A percentile compares a stretch with the other conserved stretches of the same genome.
Evolutionary conservation across 176 grass and related monocot genomes (phyloP).

Genomic region (Triticum turgidum): DNA sequence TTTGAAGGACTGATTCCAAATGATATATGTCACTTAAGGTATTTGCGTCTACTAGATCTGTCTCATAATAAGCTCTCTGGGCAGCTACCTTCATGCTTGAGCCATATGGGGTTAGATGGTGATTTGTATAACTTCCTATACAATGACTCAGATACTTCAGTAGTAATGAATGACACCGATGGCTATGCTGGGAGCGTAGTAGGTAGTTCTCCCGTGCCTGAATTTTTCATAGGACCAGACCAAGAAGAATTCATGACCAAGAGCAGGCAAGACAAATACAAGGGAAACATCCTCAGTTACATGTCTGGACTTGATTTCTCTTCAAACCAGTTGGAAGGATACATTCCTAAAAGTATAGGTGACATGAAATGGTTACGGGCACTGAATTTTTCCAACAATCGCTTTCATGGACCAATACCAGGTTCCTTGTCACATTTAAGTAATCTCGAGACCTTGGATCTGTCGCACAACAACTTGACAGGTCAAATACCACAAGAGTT

Average conservation of each 20-base stretch:
- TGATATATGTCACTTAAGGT: slow-evolving; percentile 7
- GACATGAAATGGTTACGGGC: slow-evolving; percentile 29
- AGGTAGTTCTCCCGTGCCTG: too few relatives aligned
- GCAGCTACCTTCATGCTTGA: slow-evolving; percentile 31
- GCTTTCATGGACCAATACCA: slow-evolving; percentile 21
- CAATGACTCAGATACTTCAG: neutral
- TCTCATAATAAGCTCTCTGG: slow-evolving; percentile 33
- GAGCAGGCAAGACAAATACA: slow-evolving; percentile 22
- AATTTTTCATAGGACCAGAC: neutral
- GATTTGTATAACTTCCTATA: slow-evolving; percentile 5
- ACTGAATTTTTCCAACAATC: slow-evolving; percentile 39
- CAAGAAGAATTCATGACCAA: slow-evolving; percentile 38
- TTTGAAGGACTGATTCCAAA: slow-evolving; percentile 27
- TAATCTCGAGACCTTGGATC: slow-evolving; percentile 31
- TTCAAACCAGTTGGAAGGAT: slow-evolving; percentile 30
- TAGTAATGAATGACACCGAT: too few relatives aligned
- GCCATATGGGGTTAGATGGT: slow-evolving; percentile 13
- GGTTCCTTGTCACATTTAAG: slow-evolving; percentile 10
- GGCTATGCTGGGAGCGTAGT: rapidly evolving
- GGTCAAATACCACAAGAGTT: slow-evolving; percentile 28
- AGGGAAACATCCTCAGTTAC: slow-evolving; percentile 10
- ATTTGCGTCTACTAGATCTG: slow-evolving; percentile 28
- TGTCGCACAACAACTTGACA: slow-evolving; percentile 12
- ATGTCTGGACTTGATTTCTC: slow-evolving; percentile 26
- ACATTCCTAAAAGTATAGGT: slow-evolving; percentile 31